Evolutionary conservation across 768 basidiomycete genomes (phyloP).

Genomic region (Rhizopogon salebrosus): DNA sequence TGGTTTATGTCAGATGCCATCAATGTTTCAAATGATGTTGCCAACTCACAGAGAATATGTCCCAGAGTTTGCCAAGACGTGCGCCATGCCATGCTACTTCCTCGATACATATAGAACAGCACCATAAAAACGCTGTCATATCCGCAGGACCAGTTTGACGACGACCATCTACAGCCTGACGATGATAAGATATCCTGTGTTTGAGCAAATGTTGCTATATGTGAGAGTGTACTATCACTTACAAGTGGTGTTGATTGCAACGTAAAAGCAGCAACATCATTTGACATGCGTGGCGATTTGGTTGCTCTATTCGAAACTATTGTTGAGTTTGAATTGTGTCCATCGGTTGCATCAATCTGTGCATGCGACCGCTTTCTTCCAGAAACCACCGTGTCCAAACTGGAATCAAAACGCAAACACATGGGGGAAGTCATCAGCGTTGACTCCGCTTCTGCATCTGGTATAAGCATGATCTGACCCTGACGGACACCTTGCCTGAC

Average conservation of each 20-base stretch:
- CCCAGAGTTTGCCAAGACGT: no score
- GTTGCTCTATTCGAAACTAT: no score
- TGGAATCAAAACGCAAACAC: background rate
- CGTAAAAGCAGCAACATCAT: no score
- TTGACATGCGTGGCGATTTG: no score
- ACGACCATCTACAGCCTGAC: conserved; percentile 4
- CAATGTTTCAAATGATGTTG: no score
- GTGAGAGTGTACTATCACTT: no score
- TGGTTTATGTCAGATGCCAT: no score
- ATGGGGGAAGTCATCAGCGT: background rate
- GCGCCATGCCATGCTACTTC: no score
- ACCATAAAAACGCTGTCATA: conserved; percentile 8
- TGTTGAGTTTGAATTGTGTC: background rate
- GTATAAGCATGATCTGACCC: background rate
- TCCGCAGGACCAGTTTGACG: conserved; percentile 6
- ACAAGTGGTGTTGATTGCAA: no score
- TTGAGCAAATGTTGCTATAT: no score
- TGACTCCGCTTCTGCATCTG: conserved; percentile 6
- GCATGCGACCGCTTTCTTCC: background rate
- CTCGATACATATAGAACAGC: conserved; percentile 4
- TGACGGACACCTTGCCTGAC: background rate
- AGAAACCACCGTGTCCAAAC: background rate
- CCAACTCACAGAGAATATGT: no score
- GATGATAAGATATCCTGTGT: no score
- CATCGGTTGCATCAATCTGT: background rate